Evolutionary conservation across 139 green algal genomes (phyloP).

Genomic region (Chlorella vulgaris): DNA sequence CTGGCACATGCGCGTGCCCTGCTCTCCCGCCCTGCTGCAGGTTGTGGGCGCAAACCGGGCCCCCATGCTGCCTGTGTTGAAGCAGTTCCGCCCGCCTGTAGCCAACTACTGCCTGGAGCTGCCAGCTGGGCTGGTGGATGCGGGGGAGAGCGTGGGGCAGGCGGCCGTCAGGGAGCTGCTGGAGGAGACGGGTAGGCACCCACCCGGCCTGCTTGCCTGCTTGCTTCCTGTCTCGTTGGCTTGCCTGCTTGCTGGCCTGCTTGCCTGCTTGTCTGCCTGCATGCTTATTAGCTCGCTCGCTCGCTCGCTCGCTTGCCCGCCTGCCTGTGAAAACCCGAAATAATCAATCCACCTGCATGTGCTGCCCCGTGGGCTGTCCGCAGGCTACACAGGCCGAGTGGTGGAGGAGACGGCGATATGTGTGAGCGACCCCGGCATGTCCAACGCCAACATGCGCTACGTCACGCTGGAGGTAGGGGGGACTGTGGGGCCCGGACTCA

Average conservation of each 20-base stretch:
- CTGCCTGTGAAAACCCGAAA: too few relatives aligned
- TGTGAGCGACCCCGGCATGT: slow-evolving; percentile 64
- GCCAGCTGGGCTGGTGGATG: slow-evolving; percentile 70
- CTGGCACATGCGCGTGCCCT: too few relatives aligned
- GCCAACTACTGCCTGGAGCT: slow-evolving; percentile 61
- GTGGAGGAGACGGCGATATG: slow-evolving; percentile 38
- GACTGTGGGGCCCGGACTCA: too few relatives aligned
- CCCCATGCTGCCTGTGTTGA: slow-evolving; percentile 39
- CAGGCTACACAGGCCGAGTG: slow-evolving; percentile 62
- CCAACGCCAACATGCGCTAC: slow-evolving; percentile 60
- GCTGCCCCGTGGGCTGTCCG: neutral
- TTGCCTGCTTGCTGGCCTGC: neutral
- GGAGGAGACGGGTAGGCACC: slow-evolving; percentile 65
- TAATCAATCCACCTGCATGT: too few relatives aligned
- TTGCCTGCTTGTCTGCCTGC: neutral
- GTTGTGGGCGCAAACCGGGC: slow-evolving; percentile 26
- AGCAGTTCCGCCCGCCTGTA: slow-evolving; percentile 60
- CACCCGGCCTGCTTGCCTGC: too few relatives aligned
- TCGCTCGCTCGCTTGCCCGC: too few relatives aligned
- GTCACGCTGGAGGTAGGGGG: slow-evolving; percentile 45
- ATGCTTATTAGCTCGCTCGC: too few relatives aligned
- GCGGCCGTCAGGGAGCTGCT: slow-evolving; percentile 69
- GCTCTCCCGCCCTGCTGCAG: neutral
- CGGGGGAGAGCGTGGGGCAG: slow-evolving; percentile 53
- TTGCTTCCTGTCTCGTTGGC: neutral